A percentile compares a stretch with the other conserved stretches of the same genome.
These are phyloP conservation scores for Xylaria intraflava DNA, from an alignment of 495 filamentous ascomycete species.

Conservation along the genomic window DNA sequence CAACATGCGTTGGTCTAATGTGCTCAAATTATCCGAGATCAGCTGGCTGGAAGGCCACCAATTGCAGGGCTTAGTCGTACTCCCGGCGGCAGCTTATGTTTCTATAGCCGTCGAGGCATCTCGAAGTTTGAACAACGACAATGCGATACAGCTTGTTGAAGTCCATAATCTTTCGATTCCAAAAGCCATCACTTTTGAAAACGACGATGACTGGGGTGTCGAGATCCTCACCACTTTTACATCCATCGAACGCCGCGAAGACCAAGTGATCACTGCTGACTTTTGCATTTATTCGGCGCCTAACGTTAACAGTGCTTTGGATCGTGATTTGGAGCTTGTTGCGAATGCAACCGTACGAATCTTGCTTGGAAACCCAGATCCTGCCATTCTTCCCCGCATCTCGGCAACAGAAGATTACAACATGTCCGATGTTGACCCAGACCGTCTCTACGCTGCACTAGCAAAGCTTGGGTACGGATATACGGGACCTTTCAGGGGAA, in stretches of 20 bases:
- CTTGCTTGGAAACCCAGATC: slow-evolving; percentile 4
- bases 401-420: slow-evolving; percentile 14
- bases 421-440: slow-evolving; percentile 4
- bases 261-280: neutral
- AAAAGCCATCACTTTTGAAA: slow-evolving; percentile 10
- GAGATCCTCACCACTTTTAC: slow-evolving; percentile 17
- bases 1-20: slow-evolving; percentile 39
- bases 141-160: slow-evolving; percentile 13
- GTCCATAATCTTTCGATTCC: slow-evolving; percentile 14
- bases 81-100: slow-evolving; percentile 50
- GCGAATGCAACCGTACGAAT: slow-evolving; percentile 11
- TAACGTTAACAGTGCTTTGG: neutral
- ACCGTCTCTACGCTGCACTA: slow-evolving; percentile 14
- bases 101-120: slow-evolving; percentile 42
- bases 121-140: neutral
- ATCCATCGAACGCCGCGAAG: neutral
- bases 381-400: slow-evolving; percentile 7
- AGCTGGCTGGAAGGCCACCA: slow-evolving; percentile 44
- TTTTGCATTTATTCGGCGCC: slow-evolving; percentile 13
- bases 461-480: slow-evolving; percentile 17
- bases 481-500: neutral
- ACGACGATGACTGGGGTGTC: slow-evolving; percentile 8
- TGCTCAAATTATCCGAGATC: slow-evolving; percentile 30
- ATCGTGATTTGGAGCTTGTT: slow-evolving; percentile 19
- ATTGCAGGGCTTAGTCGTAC: slow-evolving; percentile 35